phyloP scores from a whole-genome alignment of 2,329 filamentous ascomycete genomes.

The Pseudocercospora ulei region DNA sequence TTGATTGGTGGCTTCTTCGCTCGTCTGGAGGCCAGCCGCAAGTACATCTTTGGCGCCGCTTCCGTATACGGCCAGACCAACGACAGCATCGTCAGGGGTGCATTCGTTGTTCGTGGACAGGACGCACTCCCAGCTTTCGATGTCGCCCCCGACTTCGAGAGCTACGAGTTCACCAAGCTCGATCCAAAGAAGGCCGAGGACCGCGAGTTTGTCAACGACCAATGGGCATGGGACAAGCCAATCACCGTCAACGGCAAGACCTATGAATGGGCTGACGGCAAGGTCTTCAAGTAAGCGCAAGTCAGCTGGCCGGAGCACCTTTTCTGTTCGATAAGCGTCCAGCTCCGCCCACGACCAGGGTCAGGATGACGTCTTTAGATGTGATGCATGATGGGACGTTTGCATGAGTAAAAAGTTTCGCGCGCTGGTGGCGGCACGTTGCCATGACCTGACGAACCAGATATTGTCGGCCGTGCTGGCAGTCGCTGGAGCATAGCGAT shows the following conservation, averaged over 20 bases:
- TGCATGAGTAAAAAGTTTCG: slow-evolving; percentile 12
- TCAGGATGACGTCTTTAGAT: slow-evolving; percentile 8
- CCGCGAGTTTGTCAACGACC: slow-evolving; percentile 70
- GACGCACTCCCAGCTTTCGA: slow-evolving; percentile 80
- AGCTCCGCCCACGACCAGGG: not conserved
- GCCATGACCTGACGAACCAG: slow-evolving; percentile 6
- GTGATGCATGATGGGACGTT: slow-evolving; percentile 10
- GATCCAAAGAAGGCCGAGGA: slow-evolving; percentile 79
- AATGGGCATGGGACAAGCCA: slow-evolving; percentile 89
- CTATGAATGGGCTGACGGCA: slow-evolving; percentile 79
- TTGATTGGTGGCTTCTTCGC: slow-evolving; percentile 94
- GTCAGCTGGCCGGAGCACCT: slow-evolving; percentile 2
- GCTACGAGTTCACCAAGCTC: slow-evolving; percentile 93
- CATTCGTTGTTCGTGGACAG: slow-evolving; percentile 88
- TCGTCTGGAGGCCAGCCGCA: slow-evolving; percentile 93
- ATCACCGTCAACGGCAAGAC: slow-evolving; percentile 73
- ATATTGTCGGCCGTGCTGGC: slow-evolving; percentile 7
- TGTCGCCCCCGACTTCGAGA: slow-evolving; percentile 94
- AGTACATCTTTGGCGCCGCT: slow-evolving; percentile 87
- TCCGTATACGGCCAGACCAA: slow-evolving; percentile 86
- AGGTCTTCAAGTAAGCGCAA: slow-evolving; percentile 85
- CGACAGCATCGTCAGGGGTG: slow-evolving; percentile 83
- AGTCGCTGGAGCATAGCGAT: slow-evolving; percentile 7
- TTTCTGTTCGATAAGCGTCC: not conserved
- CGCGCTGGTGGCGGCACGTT: slow-evolving; percentile 9